These are phyloP conservation scores for Fusarium dlaminii DNA, from an alignment of 2,329 filamentous ascomycete genomes.

Conservation along the genomic window DNA sequence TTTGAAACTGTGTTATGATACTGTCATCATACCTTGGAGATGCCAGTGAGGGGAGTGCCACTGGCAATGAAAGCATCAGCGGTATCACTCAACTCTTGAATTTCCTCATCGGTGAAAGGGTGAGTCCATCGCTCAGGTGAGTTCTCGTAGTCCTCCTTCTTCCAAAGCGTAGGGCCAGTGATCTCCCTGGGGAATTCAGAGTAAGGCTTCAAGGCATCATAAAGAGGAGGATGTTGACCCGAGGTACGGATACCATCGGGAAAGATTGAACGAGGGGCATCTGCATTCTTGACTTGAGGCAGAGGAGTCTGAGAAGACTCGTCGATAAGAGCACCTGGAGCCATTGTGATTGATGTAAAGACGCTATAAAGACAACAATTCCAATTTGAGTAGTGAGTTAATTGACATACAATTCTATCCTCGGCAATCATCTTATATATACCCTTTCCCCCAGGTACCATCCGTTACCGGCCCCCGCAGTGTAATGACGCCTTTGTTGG, in stretches of 20 bases:
- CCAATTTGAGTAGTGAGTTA: neutral
- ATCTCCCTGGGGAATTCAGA: constrained; percentile 76
- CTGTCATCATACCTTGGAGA: constrained; percentile 50
- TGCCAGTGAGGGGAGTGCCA: constrained; percentile 75
- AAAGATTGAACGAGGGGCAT: constrained; percentile 48
- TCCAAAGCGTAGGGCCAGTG: constrained; percentile 78
- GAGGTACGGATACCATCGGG: constrained; percentile 63
- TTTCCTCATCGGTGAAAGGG: constrained; percentile 71
- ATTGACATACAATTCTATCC: neutral
- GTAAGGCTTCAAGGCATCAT: constrained; percentile 71
- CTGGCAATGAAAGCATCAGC: constrained; percentile 75
- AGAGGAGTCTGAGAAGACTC: constrained; percentile 23
- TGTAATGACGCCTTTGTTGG: constrained; percentile 36
- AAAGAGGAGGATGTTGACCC: constrained; percentile 78
- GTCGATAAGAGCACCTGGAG: constrained; percentile 40
- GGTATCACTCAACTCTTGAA: constrained; percentile 71
- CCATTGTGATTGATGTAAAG: constrained; percentile 25
- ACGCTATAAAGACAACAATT: neutral
- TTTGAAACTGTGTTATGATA: neutral
- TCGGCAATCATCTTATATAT: constrained; percentile 20
- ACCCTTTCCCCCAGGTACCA: neutral
- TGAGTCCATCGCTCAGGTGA: constrained; percentile 79
- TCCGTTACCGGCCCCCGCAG: constrained; percentile 36
- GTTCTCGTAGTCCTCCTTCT: constrained; percentile 69
- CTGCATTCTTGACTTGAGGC: constrained; percentile 37